Percentiles rank a stretch among this genome's conserved stretches.
Conservation (phyloP, 2,329 filamentous ascomycete species). For the Paracorniculantispora psalliotae region DNA sequence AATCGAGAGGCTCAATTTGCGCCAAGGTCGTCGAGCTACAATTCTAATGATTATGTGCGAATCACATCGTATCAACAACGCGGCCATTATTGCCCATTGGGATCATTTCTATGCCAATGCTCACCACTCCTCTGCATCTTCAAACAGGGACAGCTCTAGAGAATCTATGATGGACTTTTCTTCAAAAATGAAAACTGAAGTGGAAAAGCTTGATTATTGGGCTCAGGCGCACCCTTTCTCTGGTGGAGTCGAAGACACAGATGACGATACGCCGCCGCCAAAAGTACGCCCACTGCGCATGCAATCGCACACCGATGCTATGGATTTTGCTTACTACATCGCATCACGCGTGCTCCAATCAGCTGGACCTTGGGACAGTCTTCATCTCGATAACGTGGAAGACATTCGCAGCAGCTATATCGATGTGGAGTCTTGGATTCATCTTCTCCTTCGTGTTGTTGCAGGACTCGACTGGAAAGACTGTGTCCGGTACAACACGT, state of each 20-base stretch:
- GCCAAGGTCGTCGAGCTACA: background rate
- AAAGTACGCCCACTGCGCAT: conserved; percentile 13
- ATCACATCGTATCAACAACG: conserved; percentile 13
- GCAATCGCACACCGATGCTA: conserved; percentile 15
- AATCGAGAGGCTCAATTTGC: background rate
- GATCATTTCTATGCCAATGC: background rate
- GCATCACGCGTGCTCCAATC: conserved; percentile 15
- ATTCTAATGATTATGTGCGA: conserved; percentile 14
- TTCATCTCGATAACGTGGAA: background rate
- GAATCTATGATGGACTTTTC: background rate
- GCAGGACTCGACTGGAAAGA: conserved; percentile 21
- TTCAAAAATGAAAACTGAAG: no score
- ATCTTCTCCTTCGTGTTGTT: conserved; percentile 20
- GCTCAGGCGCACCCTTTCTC: background rate
- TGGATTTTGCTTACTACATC: conserved; percentile 19
- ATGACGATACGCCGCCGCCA: background rate
- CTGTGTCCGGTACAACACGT: conserved; percentile 20
- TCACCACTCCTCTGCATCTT: background rate
- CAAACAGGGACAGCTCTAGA: background rate
- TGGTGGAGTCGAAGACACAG: background rate
- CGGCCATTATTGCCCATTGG: conserved; percentile 12
- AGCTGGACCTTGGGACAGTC: conserved; percentile 1
- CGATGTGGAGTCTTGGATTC: conserved; percentile 16
- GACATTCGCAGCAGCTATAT: background rate
- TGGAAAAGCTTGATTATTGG: background rate